Base-by-base conservation (phyloP, 345 rosid species). In the Brassica incana region DNA sequence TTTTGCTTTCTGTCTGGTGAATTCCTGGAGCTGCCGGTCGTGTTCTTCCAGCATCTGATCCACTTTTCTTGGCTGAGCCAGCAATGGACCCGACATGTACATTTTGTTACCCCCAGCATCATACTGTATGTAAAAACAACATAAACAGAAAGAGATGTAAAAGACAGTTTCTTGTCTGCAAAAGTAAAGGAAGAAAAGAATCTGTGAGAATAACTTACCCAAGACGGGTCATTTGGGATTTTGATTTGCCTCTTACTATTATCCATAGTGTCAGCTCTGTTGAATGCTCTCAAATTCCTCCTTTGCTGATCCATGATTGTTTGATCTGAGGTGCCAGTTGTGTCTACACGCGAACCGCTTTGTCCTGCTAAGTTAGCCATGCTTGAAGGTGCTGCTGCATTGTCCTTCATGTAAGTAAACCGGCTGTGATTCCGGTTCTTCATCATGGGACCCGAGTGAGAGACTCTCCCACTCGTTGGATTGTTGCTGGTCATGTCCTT, bases 11-110 rank as follows among this genome's bases (percentile, higher is more conserved):
- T 76, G 84, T 61, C 84, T 81, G 10, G 90, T 86, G 67, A 78
- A 88, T 74, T 93, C 97, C 77, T 91, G 97, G 48, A 95, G 85
- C 83, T 83, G 86, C 1, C 87, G 78, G 66, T 95, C 96, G 6
- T 90, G 97, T 65, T 95, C 99, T 86, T 87, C 90, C 16, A 93
- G 89, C 96, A 95, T 87, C 60, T 92, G 94, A 36, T 92, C 98
- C 30, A 90, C 86, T 74, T 95, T 88, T 84, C 87, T 85, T 20
- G 97, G 86, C 33, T 90, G 85, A 73, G 81, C 90, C 18, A 95
- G 84, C 38, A 92, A 83, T 4, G 98, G 96, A 80, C 99, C 98
- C 1, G 99, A 95, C 63, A 90, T 82, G 64, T 87, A 95, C 27
- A 95, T 92, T 88, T 88, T 95, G 89, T 87, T 86, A 73, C 88